Percentiles rank a stretch among this genome's conserved stretches.
Conservation (phyloP, 2,329 filamentous ascomycete genomes). For the Magnaporthales sp. region DNA sequence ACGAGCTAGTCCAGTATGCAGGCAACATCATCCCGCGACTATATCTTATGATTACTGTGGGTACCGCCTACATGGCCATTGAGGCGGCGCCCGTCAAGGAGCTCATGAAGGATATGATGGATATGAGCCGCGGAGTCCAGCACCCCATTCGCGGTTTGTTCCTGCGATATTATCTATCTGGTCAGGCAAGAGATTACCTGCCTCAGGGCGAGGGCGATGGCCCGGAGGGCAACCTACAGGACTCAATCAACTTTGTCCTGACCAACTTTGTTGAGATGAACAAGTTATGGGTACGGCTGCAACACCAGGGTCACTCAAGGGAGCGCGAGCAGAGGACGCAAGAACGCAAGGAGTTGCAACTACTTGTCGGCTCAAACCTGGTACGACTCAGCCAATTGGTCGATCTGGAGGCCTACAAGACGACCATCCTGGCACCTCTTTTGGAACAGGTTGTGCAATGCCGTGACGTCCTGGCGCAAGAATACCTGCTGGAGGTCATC, state of each 20-base stretch:
- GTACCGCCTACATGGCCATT: conserved; percentile 98
- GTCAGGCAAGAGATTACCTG: conserved; percentile 84
- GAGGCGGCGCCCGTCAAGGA: conserved; percentile 98
- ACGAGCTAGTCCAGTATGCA: conserved; percentile 91
- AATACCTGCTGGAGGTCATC: conserved; percentile 95
- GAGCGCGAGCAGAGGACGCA: conserved; percentile 90
- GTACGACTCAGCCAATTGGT: conserved; percentile 92
- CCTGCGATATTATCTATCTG: conserved; percentile 89
- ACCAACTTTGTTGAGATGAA: conserved; percentile 99
- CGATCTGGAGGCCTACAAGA: conserved; percentile 89
- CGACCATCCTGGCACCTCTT: conserved; percentile 76
- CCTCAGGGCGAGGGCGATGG: conserved; percentile 78
- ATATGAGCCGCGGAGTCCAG: conserved; percentile 97
- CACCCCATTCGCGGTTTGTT: conserved; percentile 94
- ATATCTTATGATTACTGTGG: conserved; percentile 98
- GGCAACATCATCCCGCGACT: conserved; percentile 94
- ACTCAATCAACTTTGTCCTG: conserved; percentile 95
- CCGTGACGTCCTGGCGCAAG: conserved; percentile 90
- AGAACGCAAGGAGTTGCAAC: conserved; percentile 88
- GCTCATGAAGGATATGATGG: conserved; percentile 99
- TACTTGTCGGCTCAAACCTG: conserved; percentile 93
- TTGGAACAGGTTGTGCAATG: conserved; percentile 97
- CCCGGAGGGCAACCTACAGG: conserved; percentile 89
- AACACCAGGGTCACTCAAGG: conserved; percentile 94
- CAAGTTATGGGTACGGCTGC: conserved; percentile 95